These are phyloP conservation scores for Tricholomella constricta DNA, from an alignment of 768 basidiomycete species.

Conservation along the genomic window DNA sequence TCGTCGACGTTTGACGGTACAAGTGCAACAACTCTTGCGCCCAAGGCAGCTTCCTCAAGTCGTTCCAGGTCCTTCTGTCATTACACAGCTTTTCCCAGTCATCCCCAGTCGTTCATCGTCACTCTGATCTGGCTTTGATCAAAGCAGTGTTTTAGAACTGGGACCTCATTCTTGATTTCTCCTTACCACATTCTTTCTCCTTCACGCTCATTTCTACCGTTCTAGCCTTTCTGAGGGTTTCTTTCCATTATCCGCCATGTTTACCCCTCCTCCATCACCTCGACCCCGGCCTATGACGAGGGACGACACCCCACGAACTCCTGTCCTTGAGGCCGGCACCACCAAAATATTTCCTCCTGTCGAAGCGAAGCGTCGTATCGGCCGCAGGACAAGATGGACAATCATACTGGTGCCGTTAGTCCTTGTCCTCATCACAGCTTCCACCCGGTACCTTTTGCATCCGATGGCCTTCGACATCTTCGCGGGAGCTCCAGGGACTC, in stretches of 20 bases:
- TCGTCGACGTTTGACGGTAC: conserved; percentile 7
- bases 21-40: not conserved
- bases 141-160: conserved; percentile 9
- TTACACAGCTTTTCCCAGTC: not conserved
- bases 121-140: conserved; percentile 14
- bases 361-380: conserved; percentile 42
- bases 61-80: not conserved
- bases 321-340: conserved; percentile 12
- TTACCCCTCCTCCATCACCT: conserved; percentile 18
- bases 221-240: not conserved
- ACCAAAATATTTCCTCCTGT: conserved; percentile 5
- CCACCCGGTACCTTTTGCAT: conserved; percentile 52
- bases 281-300: conserved; percentile 5
- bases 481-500: conserved; percentile 23
- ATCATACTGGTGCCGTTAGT: conserved; percentile 57
- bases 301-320: conserved; percentile 7
- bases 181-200: conserved; percentile 6
- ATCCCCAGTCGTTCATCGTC: not conserved
- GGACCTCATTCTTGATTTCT: conserved; percentile 7
- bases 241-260: conserved; percentile 3
- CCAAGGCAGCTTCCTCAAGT: not conserved
- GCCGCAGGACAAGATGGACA: conserved; percentile 49
- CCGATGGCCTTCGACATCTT: conserved; percentile 47
- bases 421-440: conserved; percentile 55
- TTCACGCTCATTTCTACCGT: conserved; percentile 16